These are phyloP conservation scores for Nakazawaea ishiwadae DNA, from an alignment of 805 yeast genomes.

Conservation along the genomic window DNA sequence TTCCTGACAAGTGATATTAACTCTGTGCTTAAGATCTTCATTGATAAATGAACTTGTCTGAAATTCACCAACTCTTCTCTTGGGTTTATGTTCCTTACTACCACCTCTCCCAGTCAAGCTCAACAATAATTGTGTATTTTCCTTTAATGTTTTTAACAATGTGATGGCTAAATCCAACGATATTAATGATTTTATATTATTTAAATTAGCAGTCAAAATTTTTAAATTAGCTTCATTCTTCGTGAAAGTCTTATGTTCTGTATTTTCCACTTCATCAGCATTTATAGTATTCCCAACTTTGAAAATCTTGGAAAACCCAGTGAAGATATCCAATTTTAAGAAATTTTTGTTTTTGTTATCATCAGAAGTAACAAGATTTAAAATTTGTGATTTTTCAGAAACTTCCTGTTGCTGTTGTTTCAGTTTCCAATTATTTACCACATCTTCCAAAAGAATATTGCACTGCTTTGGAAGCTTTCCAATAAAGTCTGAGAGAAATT, in stretches of 20 bases:
- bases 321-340: conserved; percentile 44
- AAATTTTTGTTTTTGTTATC: conserved; percentile 20
- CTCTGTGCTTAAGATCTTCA: conserved; percentile 27
- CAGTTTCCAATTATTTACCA: conserved; percentile 36
- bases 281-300: conserved; percentile 26
- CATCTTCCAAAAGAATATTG: conserved; percentile 21
- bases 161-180: conserved; percentile 76
- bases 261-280: conserved; percentile 16
- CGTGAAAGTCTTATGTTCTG: conserved; percentile 34
- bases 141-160: conserved; percentile 64
- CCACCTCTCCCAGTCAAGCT: conserved; percentile 28
- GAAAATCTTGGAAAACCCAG: conserved; percentile 63
- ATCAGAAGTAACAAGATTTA: conserved; percentile 21
- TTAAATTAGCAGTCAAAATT: conserved; percentile 68
- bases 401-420: conserved; percentile 31
- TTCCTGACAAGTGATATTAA: conserved; percentile 39
- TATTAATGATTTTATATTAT: conserved; percentile 69
- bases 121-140: conserved; percentile 54
- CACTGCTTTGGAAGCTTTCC: conserved; percentile 29
- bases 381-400: conserved; percentile 33
- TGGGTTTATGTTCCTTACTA: conserved; percentile 14
- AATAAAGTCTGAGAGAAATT: conserved; percentile 27
- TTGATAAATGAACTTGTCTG: conserved; percentile 20
- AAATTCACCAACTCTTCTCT: conserved; percentile 2
- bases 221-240: conserved; percentile 80